phyloP scores from a whole-genome alignment of 495 filamentous ascomycete genomes.

The Aspergillus sclerotiicarbonarius region DNA sequence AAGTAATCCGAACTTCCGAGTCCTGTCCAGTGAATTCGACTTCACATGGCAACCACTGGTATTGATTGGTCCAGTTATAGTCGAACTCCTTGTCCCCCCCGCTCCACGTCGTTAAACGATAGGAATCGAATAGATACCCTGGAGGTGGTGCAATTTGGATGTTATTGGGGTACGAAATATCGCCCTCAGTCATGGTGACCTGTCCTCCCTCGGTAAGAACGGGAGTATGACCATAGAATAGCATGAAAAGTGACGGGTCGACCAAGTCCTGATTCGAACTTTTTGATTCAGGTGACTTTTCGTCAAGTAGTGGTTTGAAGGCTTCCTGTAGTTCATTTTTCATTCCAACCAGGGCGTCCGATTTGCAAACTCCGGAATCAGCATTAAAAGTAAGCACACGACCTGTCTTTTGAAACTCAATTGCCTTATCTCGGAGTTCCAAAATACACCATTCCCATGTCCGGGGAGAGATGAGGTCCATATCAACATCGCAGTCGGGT shows the following conservation, averaged over 20 bases:
- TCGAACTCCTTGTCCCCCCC: too few relatives aligned
- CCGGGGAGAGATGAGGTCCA: not conserved
- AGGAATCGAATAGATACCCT: too few relatives aligned
- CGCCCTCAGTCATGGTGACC: not conserved
- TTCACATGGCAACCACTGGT: slow-evolving; percentile 60
- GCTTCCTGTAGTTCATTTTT: not conserved
- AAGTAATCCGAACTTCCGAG: slow-evolving; percentile 20
- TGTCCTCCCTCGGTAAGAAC: not conserved
- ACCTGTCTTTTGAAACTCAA: slow-evolving; percentile 5
- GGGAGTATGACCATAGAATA: slow-evolving; percentile 1
- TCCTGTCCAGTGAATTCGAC: slow-evolving; percentile 36
- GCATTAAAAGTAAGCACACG: slow-evolving; percentile 10
- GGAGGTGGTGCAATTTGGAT: not conserved
- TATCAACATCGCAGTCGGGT: too few relatives aligned
- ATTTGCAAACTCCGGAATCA: slow-evolving; percentile 12
- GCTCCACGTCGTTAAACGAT: too few relatives aligned
- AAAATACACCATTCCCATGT: slow-evolving; percentile 16
- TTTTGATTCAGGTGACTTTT: not conserved
- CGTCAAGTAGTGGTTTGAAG: not conserved
- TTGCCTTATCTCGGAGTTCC: slow-evolving; percentile 17
- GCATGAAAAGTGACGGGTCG: slow-evolving; percentile 8
- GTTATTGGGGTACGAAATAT: not conserved
- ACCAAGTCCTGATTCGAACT: not conserved
- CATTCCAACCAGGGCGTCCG: slow-evolving; percentile 7
- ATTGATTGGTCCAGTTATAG: slow-evolving; percentile 24